Evolutionary conservation across 352 stramenopile species (phyloP), one percentile per base, ranked within the genome.

Genomic region (Phytophthora sansomeana): DNA sequence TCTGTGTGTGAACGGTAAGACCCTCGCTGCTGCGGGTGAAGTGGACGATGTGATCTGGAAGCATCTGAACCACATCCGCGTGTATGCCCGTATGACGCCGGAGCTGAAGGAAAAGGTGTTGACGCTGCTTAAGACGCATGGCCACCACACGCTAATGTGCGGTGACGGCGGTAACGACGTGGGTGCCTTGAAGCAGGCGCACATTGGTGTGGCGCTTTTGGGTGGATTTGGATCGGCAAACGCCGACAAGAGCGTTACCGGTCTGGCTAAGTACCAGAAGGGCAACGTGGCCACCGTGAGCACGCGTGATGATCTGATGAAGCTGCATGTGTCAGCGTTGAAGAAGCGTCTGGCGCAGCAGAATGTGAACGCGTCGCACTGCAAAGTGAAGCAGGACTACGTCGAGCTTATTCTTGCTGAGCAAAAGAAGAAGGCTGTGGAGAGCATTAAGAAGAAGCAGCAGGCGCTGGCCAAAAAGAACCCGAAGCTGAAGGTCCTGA

Each of bases 131-230:
- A 99, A 99, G 81, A 87, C 82, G 16, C 77, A 85, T 29, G 97
- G 97, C 0, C 79, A 92, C 50, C 82, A 93, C 53, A 99, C 96
- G 24, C 81, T 99, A 16, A 99, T 99, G 97, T 99, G 97, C 54
- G 98, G 98, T 57, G 98, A 99, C 63, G 98, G 98, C 54, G 98
- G 92, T 13, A 99, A 99, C 72, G 98, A 99, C 79, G 94, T 99
- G 6, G 96, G 96, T 49, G 95, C 95, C 3, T 73, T 98, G 30
- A 98, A 98, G 74, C 93, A 98, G 64, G 89, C 89, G 26, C 85
- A 97, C 55, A 90, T 97, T 75, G 89, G 89, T 52, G 87, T 96
- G 8, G 87, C 87, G 13, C 42, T 96, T 26, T 69, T 96, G 6
- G 85, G 85, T 35, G 87, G 87, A 33, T 95, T 96, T 46, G 87